A percentile compares a stretch with the other conserved stretches of the same genome.
Conservation (phyloP, 495 filamentous ascomycete genomes). For the Aspergillus taichungensis region DNA sequence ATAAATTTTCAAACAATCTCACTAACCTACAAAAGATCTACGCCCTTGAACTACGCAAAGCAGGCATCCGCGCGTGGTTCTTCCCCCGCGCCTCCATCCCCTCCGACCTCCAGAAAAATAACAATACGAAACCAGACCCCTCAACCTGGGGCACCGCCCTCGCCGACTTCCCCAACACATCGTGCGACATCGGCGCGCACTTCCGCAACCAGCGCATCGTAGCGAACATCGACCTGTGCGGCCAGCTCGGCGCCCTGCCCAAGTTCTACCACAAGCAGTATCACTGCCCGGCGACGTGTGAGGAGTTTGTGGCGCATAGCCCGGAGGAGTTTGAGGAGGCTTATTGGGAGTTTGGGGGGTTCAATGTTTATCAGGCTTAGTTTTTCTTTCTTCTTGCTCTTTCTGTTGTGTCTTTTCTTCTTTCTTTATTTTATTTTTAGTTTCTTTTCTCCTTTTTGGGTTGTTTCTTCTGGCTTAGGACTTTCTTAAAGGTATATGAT, state of each 20-base stretch:
- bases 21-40: conserved; percentile 22
- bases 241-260: conserved; percentile 24
- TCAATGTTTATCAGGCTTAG: conserved; percentile 33
- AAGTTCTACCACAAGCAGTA: conserved; percentile 32
- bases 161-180: conserved; percentile 43
- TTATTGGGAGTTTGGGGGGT: conserved; percentile 44
- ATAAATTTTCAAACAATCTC: background rate
- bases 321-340: conserved; percentile 31
- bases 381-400: background rate
- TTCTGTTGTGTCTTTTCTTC: too few species aligned
- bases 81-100: conserved; percentile 35
- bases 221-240: conserved; percentile 45
- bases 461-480: too few species aligned
- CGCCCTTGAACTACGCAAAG: conserved; percentile 36
- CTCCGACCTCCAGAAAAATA: conserved; percentile 20
- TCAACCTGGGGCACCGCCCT: conserved; percentile 38
- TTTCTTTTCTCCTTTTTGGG: too few species aligned
- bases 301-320: conserved; percentile 32
- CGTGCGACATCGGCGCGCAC: conserved; percentile 38
- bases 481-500: too few species aligned
- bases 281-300: conserved; percentile 35
- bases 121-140: conserved; percentile 27
- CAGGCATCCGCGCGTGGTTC: conserved; percentile 43
- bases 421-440: too few species aligned
- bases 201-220: conserved; percentile 46